phyloP scores from a whole-genome alignment of 345 rosid genomes.

The Gossypium arboreum region DNA sequence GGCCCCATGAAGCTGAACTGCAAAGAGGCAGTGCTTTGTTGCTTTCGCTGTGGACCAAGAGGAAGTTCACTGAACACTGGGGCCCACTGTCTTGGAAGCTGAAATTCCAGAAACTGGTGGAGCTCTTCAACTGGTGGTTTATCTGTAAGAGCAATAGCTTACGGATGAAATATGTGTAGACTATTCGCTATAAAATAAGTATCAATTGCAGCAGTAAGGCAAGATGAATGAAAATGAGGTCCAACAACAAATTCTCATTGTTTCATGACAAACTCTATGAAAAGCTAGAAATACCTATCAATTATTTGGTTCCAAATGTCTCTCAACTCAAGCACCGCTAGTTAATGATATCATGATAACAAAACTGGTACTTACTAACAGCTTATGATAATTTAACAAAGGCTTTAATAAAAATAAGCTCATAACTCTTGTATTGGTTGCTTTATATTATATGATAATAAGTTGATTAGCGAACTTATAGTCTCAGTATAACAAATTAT shows the following conservation, averaged over 20 bases:
- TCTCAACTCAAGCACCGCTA: not conserved
- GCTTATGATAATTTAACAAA: not conserved
- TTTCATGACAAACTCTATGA: not conserved
- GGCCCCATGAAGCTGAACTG: constrained; percentile 92
- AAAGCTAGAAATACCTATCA: not conserved
- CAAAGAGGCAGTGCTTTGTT: constrained; percentile 59
- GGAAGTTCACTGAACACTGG: constrained; percentile 97
- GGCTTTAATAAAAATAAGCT: not conserved
- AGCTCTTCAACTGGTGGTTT: constrained; percentile 92
- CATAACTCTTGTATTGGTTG: not conserved
- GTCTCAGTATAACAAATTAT: not conserved
- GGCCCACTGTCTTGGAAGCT: constrained; percentile 96
- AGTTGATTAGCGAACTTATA: not conserved
- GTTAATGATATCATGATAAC: not conserved
- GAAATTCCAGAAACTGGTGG: constrained; percentile 93
- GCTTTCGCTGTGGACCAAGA: constrained; percentile 88
- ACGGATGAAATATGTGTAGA: not conserved
- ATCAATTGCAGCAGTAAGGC: not conserved
- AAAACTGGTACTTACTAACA: not conserved
- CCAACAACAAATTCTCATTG: not conserved
- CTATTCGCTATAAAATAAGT: not conserved
- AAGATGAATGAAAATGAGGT: not conserved
- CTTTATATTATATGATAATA: not conserved
- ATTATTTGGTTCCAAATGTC: not conserved
- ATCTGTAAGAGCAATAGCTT: constrained; percentile 44